phyloP scores from a whole-genome alignment of 331 rosid genomes.

The Arachis monticola region DNA sequence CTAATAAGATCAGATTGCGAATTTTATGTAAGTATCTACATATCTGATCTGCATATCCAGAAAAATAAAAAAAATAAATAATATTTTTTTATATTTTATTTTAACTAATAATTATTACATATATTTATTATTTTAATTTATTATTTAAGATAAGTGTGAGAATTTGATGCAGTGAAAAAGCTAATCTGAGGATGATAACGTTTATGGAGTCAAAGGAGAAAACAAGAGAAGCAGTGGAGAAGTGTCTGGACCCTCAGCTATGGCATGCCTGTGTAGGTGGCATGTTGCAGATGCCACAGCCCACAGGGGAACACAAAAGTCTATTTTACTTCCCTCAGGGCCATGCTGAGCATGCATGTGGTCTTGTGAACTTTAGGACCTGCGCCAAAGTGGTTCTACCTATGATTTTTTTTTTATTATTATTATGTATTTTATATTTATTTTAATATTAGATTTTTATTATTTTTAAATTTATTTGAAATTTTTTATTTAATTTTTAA shows the following conservation, averaged over 20 bases:
- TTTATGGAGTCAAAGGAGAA: constrained; percentile 87
- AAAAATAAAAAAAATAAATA: too few relatives aligned
- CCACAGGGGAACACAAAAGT: constrained; percentile 70
- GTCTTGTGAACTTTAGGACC: constrained; percentile 62
- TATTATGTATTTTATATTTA: too few relatives aligned
- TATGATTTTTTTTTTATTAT: constrained; percentile 21
- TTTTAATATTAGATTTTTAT: too few relatives aligned
- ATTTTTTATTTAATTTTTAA: too few relatives aligned
- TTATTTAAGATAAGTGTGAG: constrained; percentile 9
- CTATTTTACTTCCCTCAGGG: constrained; percentile 88
- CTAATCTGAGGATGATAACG: constrained; percentile 69
- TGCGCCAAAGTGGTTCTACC: constrained; percentile 59
- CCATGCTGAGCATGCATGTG: constrained; percentile 88
- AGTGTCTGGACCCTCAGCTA: constrained; percentile 77
- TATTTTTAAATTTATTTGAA: too few relatives aligned
- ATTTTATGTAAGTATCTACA: too few relatives aligned
- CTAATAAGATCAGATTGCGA: too few relatives aligned
- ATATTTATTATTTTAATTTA: too few relatives aligned
- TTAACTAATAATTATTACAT: too few relatives aligned
- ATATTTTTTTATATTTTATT: too few relatives aligned
- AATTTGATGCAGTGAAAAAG: constrained; percentile 39
- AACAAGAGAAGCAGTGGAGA: constrained; percentile 59
- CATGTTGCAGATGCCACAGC: constrained; percentile 73
- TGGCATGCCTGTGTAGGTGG: constrained; percentile 99
- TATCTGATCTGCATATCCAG: too few relatives aligned